These are phyloP conservation scores for Irpex sp. DNA, from an alignment of 1,284 basidiomycete genomes.

Conservation along the genomic window DNA sequence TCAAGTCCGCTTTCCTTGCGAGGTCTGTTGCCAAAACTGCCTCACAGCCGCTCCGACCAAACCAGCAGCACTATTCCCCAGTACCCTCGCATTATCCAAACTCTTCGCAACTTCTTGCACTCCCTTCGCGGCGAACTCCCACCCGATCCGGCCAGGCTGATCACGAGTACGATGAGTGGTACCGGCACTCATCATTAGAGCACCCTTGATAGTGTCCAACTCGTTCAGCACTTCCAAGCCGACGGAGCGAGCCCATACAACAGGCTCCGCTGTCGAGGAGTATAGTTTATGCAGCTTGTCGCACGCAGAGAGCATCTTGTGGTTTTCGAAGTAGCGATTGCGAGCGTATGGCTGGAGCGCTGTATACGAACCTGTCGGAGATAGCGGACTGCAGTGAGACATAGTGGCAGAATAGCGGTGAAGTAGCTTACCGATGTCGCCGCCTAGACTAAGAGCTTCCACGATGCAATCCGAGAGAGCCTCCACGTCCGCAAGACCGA, in stretches of 20 bases:
- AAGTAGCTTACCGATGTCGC: conserved; percentile 69
- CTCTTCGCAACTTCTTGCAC: conserved; percentile 23
- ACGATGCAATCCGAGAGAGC: conserved; percentile 65
- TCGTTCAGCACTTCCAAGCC: conserved; percentile 93
- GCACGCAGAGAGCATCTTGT: conserved; percentile 76
- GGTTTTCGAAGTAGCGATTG: conserved; percentile 82
- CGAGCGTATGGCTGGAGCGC: conserved; percentile 75
- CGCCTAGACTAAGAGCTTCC: conserved; percentile 54
- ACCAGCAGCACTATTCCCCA: conserved; percentile 16
- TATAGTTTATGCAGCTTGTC: conserved; percentile 92
- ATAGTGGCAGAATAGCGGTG: neutral
- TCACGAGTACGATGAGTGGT: conserved; percentile 23
- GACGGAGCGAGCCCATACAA: conserved; percentile 84
- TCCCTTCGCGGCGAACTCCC: conserved; percentile 24
- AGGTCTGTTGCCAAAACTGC: conserved; percentile 9
- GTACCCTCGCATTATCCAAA: conserved; percentile 15
- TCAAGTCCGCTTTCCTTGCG: neutral
- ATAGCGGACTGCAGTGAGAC: too few relatives aligned
- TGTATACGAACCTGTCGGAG: conserved; percentile 65
- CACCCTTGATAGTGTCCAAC: conserved; percentile 75
- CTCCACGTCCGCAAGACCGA: conserved; percentile 86
- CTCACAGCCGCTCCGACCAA: conserved; percentile 21
- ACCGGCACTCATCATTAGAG: conserved; percentile 82
- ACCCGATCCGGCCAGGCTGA: conserved; percentile 15
- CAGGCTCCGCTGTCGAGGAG: conserved; percentile 54